phyloP scores from a whole-genome alignment of 2,329 filamentous ascomycete genomes.

The Fusarium keratoplasticum region DNA sequence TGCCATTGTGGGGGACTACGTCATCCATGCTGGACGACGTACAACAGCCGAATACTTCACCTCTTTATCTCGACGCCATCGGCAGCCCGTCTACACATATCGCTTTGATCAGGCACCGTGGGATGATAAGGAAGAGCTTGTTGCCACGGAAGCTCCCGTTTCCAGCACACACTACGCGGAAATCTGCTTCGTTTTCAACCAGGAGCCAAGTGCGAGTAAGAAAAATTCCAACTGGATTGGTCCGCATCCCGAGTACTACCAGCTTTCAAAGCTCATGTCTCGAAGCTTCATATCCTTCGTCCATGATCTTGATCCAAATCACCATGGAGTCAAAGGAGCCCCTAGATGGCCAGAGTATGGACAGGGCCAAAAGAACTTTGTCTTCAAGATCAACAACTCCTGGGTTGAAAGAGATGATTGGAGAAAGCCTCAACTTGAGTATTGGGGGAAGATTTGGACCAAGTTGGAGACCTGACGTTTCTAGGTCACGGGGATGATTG shows the following conservation, averaged over 20 bases:
- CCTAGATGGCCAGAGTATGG: not conserved
- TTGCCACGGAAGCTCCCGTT: not conserved
- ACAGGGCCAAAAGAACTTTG: not conserved
- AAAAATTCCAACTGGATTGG: not conserved
- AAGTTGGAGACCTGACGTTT: not conserved
- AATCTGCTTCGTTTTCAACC: not conserved
- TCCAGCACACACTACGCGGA: not conserved
- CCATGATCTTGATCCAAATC: not conserved
- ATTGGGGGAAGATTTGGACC: not conserved
- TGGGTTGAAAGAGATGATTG: not conserved
- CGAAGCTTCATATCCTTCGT: not conserved
- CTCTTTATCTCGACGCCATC: not conserved
- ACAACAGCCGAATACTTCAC: not conserved
- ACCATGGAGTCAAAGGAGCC: not conserved
- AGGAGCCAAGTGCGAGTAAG: not conserved
- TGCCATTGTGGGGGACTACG: not conserved
- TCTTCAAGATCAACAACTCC: not conserved
- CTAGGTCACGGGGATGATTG: not conserved
- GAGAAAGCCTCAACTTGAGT: not conserved
- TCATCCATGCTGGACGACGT: not conserved
- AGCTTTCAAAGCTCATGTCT: not conserved
- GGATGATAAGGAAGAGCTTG: not conserved
- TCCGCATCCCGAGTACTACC: not conserved
- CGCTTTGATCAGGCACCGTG: not conserved
- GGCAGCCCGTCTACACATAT: not conserved